phyloP scores from a whole-genome alignment of 2,329 filamentous ascomycete species.

The Penicillium vulpinum region DNA sequence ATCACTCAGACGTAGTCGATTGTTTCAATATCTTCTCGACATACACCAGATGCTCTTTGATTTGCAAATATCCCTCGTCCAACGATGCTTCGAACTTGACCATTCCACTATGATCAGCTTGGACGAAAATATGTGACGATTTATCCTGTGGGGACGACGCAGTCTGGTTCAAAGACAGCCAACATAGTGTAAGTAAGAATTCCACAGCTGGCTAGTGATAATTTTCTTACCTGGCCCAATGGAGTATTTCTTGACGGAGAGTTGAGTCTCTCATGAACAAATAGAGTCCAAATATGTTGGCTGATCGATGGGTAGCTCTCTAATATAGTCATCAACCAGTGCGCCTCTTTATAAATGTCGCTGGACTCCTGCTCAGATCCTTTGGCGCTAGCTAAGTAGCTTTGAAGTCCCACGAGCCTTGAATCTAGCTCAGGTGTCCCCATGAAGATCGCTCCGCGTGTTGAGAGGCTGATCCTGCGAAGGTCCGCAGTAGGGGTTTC shows the following conservation, averaged over 20 bases:
- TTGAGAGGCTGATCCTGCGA: conserved; percentile 21
- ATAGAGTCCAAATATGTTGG: conserved; percentile 3
- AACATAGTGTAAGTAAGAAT: not conserved
- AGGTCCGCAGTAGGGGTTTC: conserved; percentile 17
- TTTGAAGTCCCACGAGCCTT: conserved; percentile 33
- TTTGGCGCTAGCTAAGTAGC: conserved; percentile 30
- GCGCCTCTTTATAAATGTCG: conserved; percentile 14
- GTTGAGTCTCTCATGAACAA: conserved; percentile 4
- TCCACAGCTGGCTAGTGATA: not conserved
- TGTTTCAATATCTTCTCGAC: not conserved
- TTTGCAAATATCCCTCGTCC: conserved; percentile 8
- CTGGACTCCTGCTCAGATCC: conserved; percentile 27
- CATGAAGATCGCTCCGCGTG: conserved; percentile 36
- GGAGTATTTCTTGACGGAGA: not conserved
- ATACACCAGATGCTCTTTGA: conserved; percentile 7
- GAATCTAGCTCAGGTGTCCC: conserved; percentile 41
- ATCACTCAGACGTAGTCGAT: not conserved
- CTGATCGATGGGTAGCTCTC: conserved; percentile 6
- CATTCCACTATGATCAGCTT: conserved; percentile 27
- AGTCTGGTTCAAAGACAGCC: not conserved
- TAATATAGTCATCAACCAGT: conserved; percentile 11
- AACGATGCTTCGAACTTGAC: conserved; percentile 23
- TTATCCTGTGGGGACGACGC: not conserved
- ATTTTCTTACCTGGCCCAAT: conserved; percentile 4
- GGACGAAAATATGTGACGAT: conserved; percentile 26